Evolutionary conservation across 225 moss, liverwort and hornwort genomes (phyloP).

Genomic region (Polytrichum formosum): DNA sequence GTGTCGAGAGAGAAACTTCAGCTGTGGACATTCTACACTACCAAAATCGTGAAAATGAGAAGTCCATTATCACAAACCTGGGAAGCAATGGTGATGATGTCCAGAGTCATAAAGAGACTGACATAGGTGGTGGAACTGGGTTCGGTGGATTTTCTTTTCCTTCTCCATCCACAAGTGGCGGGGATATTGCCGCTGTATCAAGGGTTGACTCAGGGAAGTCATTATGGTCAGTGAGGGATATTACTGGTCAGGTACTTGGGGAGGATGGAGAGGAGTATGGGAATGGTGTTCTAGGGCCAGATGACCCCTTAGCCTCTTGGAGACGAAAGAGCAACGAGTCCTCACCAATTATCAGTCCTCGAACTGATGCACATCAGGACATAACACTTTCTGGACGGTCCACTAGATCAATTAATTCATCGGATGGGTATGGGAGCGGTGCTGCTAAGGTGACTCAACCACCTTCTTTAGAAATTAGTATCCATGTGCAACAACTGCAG

Average conservation of each 20-base stretch:
- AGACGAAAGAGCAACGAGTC: constrained; percentile 99
- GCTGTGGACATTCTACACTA: constrained; percentile 37
- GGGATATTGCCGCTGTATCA: constrained; percentile 81
- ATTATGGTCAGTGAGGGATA: constrained; percentile 85
- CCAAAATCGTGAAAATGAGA: constrained; percentile 42
- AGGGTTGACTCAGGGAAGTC: constrained; percentile 97
- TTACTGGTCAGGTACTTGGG: constrained; percentile 66
- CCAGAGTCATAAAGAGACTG: constrained; percentile 60
- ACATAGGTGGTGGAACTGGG: constrained; percentile 45
- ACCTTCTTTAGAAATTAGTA: neutral
- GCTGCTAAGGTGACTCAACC: constrained; percentile 36
- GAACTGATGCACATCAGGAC: constrained; percentile 56
- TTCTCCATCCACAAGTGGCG: constrained; percentile 88
- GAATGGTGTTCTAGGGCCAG: constrained; percentile 76
- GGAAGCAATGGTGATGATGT: constrained; percentile 64
- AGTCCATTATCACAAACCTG: constrained; percentile 28
- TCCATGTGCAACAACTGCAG: constrained; percentile 2
- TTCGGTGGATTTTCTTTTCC: constrained; percentile 97
- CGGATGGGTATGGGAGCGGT: constrained; percentile 84
- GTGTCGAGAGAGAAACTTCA: constrained; percentile 63
- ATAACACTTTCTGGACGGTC: constrained; percentile 72
- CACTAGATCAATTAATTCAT: constrained; percentile 76
- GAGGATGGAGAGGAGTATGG: constrained; percentile 77
- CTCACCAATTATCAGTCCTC: constrained; percentile 88
- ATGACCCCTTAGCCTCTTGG: constrained; percentile 95